These are phyloP conservation scores for Begonia fuchsioides DNA, from an alignment of 306 rosid genomes.

Conservation along the genomic window DNA sequence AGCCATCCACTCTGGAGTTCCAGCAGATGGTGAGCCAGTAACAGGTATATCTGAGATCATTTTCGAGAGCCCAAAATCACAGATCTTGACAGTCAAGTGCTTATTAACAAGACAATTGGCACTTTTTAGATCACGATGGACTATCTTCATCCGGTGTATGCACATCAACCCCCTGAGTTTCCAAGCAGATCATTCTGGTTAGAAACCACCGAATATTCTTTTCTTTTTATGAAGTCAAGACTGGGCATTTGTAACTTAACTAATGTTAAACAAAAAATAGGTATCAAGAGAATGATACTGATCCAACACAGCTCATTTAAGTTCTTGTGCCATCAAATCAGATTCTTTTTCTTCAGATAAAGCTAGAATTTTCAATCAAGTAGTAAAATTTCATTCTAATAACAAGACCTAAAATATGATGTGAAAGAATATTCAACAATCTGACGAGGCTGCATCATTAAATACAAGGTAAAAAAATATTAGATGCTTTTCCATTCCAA, in stretches of 20 bases:
- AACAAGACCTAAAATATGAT: too few relatives aligned
- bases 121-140: slow-evolving; percentile 88
- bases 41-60: slow-evolving; percentile 45
- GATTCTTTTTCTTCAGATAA: too few relatives aligned
- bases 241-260: too few relatives aligned
- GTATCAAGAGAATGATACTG: not conserved
- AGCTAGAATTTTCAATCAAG: too few relatives aligned
- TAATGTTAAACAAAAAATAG: slow-evolving; percentile 1
- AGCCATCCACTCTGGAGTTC: slow-evolving; percentile 99
- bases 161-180: slow-evolving; percentile 87
- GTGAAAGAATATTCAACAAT: too few relatives aligned
- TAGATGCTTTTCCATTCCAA: too few relatives aligned
- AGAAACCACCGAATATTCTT: slow-evolving; percentile 7
- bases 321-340: too few relatives aligned
- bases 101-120: slow-evolving; percentile 96
- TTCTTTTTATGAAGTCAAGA: not conserved
- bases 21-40: slow-evolving; percentile 67
- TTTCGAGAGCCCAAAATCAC: slow-evolving; percentile 98
- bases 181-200: slow-evolving; percentile 18
- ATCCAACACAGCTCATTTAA: not conserved
- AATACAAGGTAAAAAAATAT: too few relatives aligned
- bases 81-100: slow-evolving; percentile 85
- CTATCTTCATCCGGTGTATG: slow-evolving; percentile 91
- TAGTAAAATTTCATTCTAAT: too few relatives aligned
- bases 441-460: too few relatives aligned